These are phyloP conservation scores for Coemansia sp. DNA, from an alignment of 192 early-diverging fungal species.

Conservation along the genomic window DNA sequence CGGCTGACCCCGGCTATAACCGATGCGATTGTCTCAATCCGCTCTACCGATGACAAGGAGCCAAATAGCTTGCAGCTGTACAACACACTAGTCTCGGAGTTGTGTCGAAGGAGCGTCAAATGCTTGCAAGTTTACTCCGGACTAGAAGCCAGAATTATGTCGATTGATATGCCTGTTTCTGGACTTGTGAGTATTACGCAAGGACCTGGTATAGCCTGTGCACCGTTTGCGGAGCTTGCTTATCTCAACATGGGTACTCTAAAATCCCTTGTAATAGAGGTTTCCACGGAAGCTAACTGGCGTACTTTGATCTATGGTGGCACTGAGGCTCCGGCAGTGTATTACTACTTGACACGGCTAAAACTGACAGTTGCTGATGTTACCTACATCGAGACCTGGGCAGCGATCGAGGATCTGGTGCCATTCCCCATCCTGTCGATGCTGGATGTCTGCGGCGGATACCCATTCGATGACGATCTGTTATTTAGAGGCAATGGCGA, in stretches of 20 bases:
- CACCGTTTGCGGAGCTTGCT: neutral
- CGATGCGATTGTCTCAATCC: neutral
- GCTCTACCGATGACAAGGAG: neutral
- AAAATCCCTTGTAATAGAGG: neutral
- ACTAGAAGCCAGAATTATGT: neutral
- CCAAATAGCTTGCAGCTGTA: neutral
- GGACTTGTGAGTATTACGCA: constrained; percentile 1
- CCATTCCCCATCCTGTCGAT: neutral
- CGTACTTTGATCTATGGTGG: neutral
- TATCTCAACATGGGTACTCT: neutral
- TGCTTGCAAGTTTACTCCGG: neutral
- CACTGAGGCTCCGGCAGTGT: neutral
- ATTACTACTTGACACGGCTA: neutral
- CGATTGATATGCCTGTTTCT: neutral
- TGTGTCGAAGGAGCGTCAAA: neutral
- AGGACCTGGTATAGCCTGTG: neutral
- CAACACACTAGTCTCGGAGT: neutral
- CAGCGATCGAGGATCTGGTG: neutral
- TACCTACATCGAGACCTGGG: neutral
- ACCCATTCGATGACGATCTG: constrained; percentile 5
- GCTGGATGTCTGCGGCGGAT: neutral
- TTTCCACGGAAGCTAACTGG: neutral
- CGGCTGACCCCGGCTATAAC: neutral
- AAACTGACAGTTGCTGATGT: neutral
- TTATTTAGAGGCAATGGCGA: neutral